phyloP scores from a whole-genome alignment of 148 eudicot genomes.

The Diospyros kaki region DNA sequence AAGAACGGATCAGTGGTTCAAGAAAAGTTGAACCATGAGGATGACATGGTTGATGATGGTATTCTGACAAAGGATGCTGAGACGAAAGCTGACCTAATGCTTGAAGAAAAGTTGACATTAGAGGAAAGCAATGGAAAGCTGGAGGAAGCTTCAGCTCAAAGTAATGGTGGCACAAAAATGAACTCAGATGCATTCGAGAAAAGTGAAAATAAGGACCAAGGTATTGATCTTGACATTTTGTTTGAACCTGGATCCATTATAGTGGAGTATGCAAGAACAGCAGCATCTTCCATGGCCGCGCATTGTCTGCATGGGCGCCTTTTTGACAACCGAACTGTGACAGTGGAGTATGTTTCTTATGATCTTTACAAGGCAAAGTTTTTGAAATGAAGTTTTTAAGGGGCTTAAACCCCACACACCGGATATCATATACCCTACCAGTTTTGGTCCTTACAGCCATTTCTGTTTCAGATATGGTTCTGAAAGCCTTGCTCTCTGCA shows the following conservation, averaged over 20 bases:
- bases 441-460: not conserved
- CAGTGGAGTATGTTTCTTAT: slow-evolving; percentile 53
- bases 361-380: slow-evolving; percentile 50
- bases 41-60: slow-evolving; percentile 2
- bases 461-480: not conserved
- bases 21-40: slow-evolving; percentile 10
- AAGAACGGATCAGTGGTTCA: slow-evolving; percentile 20
- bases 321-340: slow-evolving; percentile 59
- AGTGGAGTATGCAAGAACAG: slow-evolving; percentile 75
- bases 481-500: not conserved
- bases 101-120: slow-evolving; percentile 22
- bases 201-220: slow-evolving; percentile 13
- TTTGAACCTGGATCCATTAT: slow-evolving; percentile 68
- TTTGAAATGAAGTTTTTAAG: slow-evolving; percentile 20
- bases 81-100: slow-evolving; percentile 16
- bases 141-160: slow-evolving; percentile 18
- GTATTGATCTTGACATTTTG: slow-evolving; percentile 14
- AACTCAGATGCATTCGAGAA: slow-evolving; percentile 20
- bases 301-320: slow-evolving; percentile 80
- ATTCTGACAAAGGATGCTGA: slow-evolving; percentile 11
- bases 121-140: slow-evolving; percentile 19
- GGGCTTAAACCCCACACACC: not conserved
- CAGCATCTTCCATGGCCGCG: slow-evolving; percentile 85
- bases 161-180: not conserved
- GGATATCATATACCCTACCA: too few species aligned